Evolutionary conservation across 768 basidiomycete genomes (phyloP), one percentile per base, ranked within the genome.

Genomic region (Cantharellus cinnabarinus): DNA sequence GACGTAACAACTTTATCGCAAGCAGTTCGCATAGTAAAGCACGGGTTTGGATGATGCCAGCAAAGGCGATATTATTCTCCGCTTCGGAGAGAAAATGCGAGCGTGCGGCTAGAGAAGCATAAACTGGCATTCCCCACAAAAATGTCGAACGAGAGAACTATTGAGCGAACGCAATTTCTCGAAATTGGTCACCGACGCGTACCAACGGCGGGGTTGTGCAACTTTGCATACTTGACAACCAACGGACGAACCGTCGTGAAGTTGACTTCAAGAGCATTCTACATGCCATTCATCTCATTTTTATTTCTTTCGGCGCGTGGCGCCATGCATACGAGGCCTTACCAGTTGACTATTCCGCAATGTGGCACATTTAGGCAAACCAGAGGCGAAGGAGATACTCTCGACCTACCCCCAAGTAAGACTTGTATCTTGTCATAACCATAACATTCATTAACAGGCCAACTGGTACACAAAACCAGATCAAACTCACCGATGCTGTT

Each of bases 21-120:
- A 95, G 70, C 14, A 95, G 78, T 67, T 95, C 89, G 70, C 89
- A 93, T 5, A 93, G 75, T 39, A 75, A 81, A 3, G 89, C 91
- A 44, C 84, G 74, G 5, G 80, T 71, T 4, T 73, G 69, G 73
- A 85, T 83, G 58, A 95, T 75, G 14, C 77, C 79, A 4, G 87
- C 77, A 70, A 82, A 83, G 10, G 87, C 86, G 52, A 95, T 74
- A 64, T 91, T 81, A 2, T 75, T 73, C 35, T 79, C 79, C 2
- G 81, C 77, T 54, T 80, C 76, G 5, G 78, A 73, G 15, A 88
- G 74, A 67, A 91, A 95, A 68, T 88, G 84, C 3, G 80, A 81
- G 48, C 83, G 76, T 40, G 82, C 82, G 58, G 87, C 81, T 66
- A 89, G 79, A 66, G 83, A 83, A 3, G 79, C 81, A 66, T 84